phyloP scores from a whole-genome alignment of 2,329 filamentous ascomycete genomes.

The Hymenoscyphus occultus region DNA sequence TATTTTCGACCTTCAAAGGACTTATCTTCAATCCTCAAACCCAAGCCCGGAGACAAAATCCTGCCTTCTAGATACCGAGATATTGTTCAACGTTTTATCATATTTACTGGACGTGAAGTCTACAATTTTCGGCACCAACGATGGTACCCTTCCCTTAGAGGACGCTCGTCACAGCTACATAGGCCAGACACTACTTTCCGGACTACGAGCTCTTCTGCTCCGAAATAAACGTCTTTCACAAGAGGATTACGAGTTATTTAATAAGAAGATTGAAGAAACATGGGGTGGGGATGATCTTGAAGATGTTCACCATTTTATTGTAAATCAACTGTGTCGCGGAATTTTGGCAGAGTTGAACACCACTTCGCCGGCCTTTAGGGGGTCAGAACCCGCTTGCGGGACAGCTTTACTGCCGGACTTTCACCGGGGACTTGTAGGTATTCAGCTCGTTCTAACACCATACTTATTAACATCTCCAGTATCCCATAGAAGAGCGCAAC shows the following conservation, averaged over 20 bases:
- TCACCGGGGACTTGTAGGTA: neutral
- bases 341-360: conserved; percentile 12
- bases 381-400: conserved; percentile 16
- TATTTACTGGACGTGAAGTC: neutral
- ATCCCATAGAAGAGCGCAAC: neutral
- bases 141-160: conserved; percentile 8
- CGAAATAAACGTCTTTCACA: conserved; percentile 11
- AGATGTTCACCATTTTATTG: conserved; percentile 12
- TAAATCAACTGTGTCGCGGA: conserved; percentile 11
- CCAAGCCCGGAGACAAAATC: conserved; percentile 12
- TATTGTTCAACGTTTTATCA: neutral
- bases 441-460: neutral
- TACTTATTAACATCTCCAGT: neutral
- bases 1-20: conserved; percentile 19
- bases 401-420: conserved; percentile 12
- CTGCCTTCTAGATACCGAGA: conserved; percentile 15
- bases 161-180: conserved; percentile 14
- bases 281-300: conserved; percentile 14
- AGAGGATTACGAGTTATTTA: conserved; percentile 9
- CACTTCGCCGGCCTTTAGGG: neutral
- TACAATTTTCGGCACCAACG: neutral
- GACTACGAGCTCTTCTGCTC: conserved; percentile 14
- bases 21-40: conserved; percentile 16
- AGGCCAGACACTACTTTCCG: conserved; percentile 14
- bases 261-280: neutral